Conservation (phyloP, 1,139 yeast genomes). For the Protomyces inundatus region DNA sequence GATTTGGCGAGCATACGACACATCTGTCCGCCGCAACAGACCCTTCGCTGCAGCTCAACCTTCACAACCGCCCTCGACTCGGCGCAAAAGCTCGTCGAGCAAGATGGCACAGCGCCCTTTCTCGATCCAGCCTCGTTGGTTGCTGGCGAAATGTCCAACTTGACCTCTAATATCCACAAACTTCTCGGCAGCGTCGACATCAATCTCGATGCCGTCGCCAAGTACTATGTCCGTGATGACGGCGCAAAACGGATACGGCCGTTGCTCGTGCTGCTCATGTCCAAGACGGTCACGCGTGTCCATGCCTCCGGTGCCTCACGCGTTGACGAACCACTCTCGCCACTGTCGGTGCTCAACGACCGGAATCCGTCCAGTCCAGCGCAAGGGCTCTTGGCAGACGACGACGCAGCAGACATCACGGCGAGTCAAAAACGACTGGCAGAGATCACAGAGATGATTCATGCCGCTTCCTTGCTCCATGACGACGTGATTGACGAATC, state of each 20-base stretch:
- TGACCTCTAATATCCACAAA: slow-evolving; percentile 80
- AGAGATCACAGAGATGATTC: slow-evolving; percentile 97
- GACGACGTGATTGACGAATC: slow-evolving; percentile 96
- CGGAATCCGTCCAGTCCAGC: slow-evolving; percentile 54
- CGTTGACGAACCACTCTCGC: slow-evolving; percentile 53
- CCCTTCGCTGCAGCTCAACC: background rate
- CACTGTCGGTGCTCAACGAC: slow-evolving; percentile 78
- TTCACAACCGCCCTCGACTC: slow-evolving; percentile 9
- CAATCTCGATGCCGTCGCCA: slow-evolving; percentile 77
- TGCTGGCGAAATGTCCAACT: slow-evolving; percentile 86
- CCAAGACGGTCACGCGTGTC: slow-evolving; percentile 80
- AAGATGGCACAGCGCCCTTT: slow-evolving; percentile 42
- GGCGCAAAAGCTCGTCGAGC: slow-evolving; percentile 77
- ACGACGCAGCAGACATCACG: slow-evolving; percentile 51
- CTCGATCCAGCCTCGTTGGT: slow-evolving; percentile 85
- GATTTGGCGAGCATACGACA: background rate
- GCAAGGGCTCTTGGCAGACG: slow-evolving; percentile 34
- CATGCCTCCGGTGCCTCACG: slow-evolving; percentile 18
- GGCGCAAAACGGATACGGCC: slow-evolving; percentile 90
- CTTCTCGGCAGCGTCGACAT: slow-evolving; percentile 93
- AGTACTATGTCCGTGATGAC: slow-evolving; percentile 90
- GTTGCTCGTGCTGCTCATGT: slow-evolving; percentile 69
- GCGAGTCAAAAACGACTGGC: slow-evolving; percentile 95
- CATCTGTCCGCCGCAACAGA: background rate
- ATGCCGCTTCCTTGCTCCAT: slow-evolving; percentile 91